These are phyloP conservation scores for Agroathelia rolfsii DNA, from an alignment of 1,284 basidiomycete genomes.

Conservation along the genomic window DNA sequence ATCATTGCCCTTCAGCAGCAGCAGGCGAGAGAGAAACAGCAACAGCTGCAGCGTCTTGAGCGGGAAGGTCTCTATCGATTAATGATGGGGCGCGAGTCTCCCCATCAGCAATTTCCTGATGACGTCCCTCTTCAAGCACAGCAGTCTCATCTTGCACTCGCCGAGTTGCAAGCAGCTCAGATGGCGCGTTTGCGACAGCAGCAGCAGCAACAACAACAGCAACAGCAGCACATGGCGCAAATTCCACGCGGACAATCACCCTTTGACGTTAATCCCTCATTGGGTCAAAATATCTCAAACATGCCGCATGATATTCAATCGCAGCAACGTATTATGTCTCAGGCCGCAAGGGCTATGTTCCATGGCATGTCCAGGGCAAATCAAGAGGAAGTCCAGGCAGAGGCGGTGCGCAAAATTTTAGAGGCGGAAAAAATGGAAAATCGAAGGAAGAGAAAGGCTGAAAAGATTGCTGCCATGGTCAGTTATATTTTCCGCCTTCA, in stretches of 20 bases:
- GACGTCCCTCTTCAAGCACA: slow-evolving; percentile 28
- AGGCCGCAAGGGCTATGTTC: slow-evolving; percentile 62
- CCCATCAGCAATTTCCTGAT: slow-evolving; percentile 34
- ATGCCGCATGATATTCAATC: slow-evolving; percentile 55
- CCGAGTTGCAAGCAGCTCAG: slow-evolving; percentile 28
- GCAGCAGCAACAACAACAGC: slow-evolving; percentile 25
- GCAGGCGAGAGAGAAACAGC: slow-evolving; percentile 47
- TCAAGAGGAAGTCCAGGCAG: slow-evolving; percentile 59
- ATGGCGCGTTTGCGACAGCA: slow-evolving; percentile 30
- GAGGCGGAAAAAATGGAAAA: slow-evolving; percentile 83
- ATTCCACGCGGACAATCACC: slow-evolving; percentile 50
- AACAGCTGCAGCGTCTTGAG: slow-evolving; percentile 33
- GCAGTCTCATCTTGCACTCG: slow-evolving; percentile 28
- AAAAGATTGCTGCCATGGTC: slow-evolving; percentile 83
- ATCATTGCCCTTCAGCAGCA: slow-evolving; percentile 45
- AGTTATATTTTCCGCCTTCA: slow-evolving; percentile 11
- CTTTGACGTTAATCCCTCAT: slow-evolving; percentile 26
- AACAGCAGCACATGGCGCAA: too few species aligned
- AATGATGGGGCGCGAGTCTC: slow-evolving; percentile 51
- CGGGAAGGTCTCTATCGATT: slow-evolving; percentile 52
- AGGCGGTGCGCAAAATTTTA: slow-evolving; percentile 79
- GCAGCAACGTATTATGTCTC: slow-evolving; percentile 61
- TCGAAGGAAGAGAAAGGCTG: slow-evolving; percentile 67
- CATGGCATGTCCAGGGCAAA: slow-evolving; percentile 47
- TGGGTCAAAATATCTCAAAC: slow-evolving; percentile 35